Evolutionary conservation across 768 basidiomycete species (phyloP).

Genomic region (Tylopilus intermedius): DNA sequence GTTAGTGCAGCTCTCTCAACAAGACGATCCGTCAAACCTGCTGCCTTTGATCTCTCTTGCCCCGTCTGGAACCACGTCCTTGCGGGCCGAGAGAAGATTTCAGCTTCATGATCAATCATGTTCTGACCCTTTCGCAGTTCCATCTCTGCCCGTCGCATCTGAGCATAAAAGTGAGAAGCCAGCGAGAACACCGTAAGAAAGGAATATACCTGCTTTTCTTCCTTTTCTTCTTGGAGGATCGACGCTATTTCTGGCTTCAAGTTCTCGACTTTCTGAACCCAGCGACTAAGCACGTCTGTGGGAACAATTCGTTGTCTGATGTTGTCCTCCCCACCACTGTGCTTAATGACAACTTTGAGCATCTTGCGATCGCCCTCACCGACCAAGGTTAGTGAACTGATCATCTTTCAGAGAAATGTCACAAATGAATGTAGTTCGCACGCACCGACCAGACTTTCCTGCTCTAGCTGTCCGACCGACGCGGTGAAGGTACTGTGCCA

Average conservation of each 20-base stretch:
- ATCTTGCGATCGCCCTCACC: conserved; percentile 95
- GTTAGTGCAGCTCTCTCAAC: conserved; percentile 7
- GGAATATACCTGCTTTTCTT: conserved; percentile 76
- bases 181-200: background rate
- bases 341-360: conserved; percentile 93
- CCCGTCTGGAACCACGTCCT: conserved; percentile 97
- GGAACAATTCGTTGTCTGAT: conserved; percentile 87
- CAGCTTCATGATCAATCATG: conserved; percentile 86
- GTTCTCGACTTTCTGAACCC: conserved; percentile 61
- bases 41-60: conserved; percentile 75
- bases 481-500: conserved; percentile 93
- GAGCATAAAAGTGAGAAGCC: conserved; percentile 9
- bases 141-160: conserved; percentile 93
- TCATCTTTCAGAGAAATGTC: conserved; percentile 5
- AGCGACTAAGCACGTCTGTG: conserved; percentile 64
- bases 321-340: conserved; percentile 70
- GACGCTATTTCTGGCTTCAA: conserved; percentile 74
- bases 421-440: conserved; percentile 7
- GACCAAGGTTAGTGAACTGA: conserved; percentile 88
- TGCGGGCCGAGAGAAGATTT: conserved; percentile 90
- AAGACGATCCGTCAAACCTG: conserved; percentile 46
- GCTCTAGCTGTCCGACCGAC: conserved; percentile 97
- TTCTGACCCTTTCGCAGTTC: conserved; percentile 93
- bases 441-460: conserved; percentile 85
- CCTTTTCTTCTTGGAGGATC: conserved; percentile 86